Evolutionary conservation across 352 stramenopile genomes (phyloP).

Genomic region (Pythium aquatile): DNA sequence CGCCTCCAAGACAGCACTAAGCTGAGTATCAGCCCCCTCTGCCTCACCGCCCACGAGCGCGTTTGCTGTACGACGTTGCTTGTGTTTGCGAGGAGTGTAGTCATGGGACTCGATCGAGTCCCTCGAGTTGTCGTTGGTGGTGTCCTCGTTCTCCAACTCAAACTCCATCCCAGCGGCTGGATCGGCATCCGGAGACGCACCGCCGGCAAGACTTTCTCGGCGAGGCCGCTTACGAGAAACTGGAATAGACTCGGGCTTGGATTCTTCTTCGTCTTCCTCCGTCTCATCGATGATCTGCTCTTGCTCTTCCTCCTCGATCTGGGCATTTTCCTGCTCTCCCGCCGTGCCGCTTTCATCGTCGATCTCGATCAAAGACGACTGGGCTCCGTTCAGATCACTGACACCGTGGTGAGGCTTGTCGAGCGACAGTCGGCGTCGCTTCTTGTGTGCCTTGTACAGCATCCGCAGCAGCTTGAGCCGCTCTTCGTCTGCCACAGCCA

Average conservation of each 20-base stretch:
- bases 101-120: slow-evolving; percentile 17
- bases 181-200: slow-evolving; percentile 13
- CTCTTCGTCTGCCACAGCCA: slow-evolving; percentile 19
- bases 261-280: neutral
- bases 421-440: neutral
- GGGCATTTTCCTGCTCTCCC: neutral
- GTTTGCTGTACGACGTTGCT: slow-evolving; percentile 4
- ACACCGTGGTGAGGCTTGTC: neutral
- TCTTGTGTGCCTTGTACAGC: slow-evolving; percentile 17
- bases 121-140: slow-evolving; percentile 7
- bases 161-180: slow-evolving; percentile 9
- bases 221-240: slow-evolving; percentile 4
- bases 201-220: neutral
- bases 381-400: neutral
- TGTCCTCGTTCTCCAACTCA: slow-evolving; percentile 6
- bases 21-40: neutral
- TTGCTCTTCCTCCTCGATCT: neutral
- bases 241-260: neutral
- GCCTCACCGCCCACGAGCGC: neutral
- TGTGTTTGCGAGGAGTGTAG: slow-evolving; percentile 20
- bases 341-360: slow-evolving; percentile 10
- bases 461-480: slow-evolving; percentile 16
- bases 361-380: slow-evolving; percentile 15
- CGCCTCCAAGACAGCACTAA: neutral
- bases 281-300: slow-evolving; percentile 6